These are phyloP conservation scores for Streptanthus diversifolius DNA, from an alignment of 345 rosid genomes.

Conservation along the genomic window DNA sequence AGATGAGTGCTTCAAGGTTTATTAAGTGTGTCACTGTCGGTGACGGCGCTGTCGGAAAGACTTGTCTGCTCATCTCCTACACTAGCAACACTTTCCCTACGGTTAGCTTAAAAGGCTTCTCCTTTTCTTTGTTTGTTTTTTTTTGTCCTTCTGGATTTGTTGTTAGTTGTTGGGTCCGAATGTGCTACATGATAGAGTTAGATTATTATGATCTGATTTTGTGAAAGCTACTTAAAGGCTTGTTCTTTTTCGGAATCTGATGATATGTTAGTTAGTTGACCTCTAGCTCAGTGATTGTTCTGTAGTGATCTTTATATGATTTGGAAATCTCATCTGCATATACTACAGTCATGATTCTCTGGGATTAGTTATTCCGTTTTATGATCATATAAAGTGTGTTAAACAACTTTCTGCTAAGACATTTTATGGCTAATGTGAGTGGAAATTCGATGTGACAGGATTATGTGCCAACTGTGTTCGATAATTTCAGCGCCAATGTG, in stretches of 20 bases:
- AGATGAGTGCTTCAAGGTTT: constrained; percentile 69
- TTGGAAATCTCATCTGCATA: not conserved
- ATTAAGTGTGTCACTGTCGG: constrained; percentile 76
- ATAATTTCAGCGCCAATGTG: constrained; percentile 83
- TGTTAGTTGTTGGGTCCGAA: not conserved
- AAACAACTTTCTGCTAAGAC: not conserved
- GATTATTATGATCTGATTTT: not conserved
- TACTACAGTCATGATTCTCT: not conserved
- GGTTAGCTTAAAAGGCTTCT: constrained; percentile 35
- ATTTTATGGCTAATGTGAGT: not conserved
- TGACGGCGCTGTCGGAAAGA: constrained; percentile 76
- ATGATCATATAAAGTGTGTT: not conserved
- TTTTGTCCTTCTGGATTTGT: not conserved
- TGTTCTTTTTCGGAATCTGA: not conserved
- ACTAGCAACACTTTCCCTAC: constrained; percentile 77
- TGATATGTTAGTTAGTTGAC: not conserved
- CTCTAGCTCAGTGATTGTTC: not conserved
- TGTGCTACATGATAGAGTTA: not conserved
- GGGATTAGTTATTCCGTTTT: not conserved
- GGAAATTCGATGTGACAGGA: constrained; percentile 42
- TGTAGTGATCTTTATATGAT: not conserved
- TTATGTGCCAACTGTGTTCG: constrained; percentile 81
- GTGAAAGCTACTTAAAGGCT: not conserved
- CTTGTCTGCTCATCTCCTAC: constrained; percentile 76
- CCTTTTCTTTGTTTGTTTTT: constrained; percentile 1